Conservation (phyloP, 129 eudicot species). For the Artemisia argyi region DNA sequence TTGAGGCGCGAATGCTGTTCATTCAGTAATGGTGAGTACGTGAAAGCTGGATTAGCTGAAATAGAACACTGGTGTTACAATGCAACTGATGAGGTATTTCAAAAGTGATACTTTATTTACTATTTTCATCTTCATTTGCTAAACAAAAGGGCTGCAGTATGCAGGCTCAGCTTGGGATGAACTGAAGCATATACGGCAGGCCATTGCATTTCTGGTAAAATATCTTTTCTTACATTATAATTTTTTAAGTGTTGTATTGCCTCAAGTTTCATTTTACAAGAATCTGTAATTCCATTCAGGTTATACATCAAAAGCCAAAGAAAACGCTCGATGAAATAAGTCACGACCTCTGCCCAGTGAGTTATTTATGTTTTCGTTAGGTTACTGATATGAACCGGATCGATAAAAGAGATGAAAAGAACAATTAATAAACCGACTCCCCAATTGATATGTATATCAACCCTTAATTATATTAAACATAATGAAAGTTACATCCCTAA, state of each 20-base stretch:
- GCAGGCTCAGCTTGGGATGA: conserved; percentile 98
- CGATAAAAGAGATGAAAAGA: no score
- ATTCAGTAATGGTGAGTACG: conserved; percentile 96
- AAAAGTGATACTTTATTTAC: conserved; percentile 3
- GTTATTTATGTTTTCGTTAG: conserved; percentile 32
- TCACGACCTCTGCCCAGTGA: conserved; percentile 85
- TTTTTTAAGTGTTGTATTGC: not conserved
- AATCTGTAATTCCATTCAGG: conserved; percentile 43
- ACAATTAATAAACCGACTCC: no score
- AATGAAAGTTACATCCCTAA: no score
- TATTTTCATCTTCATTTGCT: conserved; percentile 11
- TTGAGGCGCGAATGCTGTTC: conserved; percentile 97
- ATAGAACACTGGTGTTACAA: conserved; percentile 78
- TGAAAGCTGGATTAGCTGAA: conserved; percentile 92
- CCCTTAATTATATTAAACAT: no score
- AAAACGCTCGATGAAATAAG: conserved; percentile 86
- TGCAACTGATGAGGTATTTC: conserved; percentile 84
- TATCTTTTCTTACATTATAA: conserved; percentile 1
- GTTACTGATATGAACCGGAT: no score
- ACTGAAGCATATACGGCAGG: conserved; percentile 94
- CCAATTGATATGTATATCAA: no score
- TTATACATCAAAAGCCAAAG: conserved; percentile 94
- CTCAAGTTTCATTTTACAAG: conserved; percentile 5
- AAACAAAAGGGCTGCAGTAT: conserved; percentile 60
- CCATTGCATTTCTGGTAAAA: conserved; percentile 87